Base-by-base conservation (phyloP, 257 asterid genomes). In the Dorcoceras hygrometricum region DNA sequence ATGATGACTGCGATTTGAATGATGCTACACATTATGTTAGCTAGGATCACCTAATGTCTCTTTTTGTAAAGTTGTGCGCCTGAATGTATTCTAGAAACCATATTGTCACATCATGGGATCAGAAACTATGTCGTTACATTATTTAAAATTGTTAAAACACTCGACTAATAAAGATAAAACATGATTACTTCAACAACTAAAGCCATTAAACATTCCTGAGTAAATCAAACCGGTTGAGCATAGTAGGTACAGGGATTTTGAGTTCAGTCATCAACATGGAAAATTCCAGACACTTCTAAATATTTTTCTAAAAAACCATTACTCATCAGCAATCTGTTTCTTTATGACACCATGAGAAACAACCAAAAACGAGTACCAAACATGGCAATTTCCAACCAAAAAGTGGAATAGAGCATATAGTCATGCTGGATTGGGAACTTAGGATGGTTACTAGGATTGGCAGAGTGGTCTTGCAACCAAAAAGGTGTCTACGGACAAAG, bases 381-480 rank as follows among this genome's bases (percentile, higher is more conserved):
- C 50, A 39, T 39, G n/a, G 50, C n/a, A 4, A 39, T 11, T 39
- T 39, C 50, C 50, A 39, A 14, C 50, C 50, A 14, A 12, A 1
- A 39, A 39, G 50, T 39, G 50, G 50, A 18, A 12, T 3, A 12
- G 5, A 14, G n/a, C n/a, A 12, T 39, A 39, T 39, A 1, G 5
- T 39, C 50, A 32, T 32, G 39, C 4, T 39, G n/a, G n/a, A 39
- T 39, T 11, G 50, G 50, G 50, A 39, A 18, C n/a, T 14, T 12
- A 4, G 34, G 31, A 24, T n/a, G 29, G 55, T 25, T 27, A 62
- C 56, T 54, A 25, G 34, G 48, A 20, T 54, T 70, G 84, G 84
- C 78, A 66, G 80, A 79, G 79, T 36, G 84, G 78, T 80, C 75
- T 79, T 69, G 5, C 68, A 67, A 39, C 78, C 62, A 36, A 32